Conservation (phyloP, 2,329 filamentous ascomycete genomes). For the Ophiostoma sp. region DNA sequence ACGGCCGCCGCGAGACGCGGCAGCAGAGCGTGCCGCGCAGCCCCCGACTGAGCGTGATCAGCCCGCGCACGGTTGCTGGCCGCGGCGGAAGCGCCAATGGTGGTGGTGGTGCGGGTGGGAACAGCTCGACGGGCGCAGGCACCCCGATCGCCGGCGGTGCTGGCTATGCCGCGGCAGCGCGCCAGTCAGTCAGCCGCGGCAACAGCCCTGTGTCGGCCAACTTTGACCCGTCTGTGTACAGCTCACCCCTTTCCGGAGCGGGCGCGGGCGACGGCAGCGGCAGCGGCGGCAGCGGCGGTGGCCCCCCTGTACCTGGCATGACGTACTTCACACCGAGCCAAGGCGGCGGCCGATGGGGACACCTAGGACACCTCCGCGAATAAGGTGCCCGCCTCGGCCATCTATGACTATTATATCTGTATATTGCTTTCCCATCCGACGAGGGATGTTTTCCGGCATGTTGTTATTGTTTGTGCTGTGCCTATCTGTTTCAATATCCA, state of each 20-base stretch:
- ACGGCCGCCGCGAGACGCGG: conserved; percentile 50
- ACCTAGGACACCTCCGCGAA: conserved; percentile 33
- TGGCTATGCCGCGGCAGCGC: conserved; percentile 12
- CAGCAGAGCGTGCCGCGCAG: conserved; percentile 53
- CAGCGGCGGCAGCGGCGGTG: conserved; percentile 14
- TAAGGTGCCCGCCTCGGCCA: too few relatives aligned
- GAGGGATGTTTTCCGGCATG: too few relatives aligned
- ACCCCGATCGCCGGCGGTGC: neutral
- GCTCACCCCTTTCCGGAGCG: neutral
- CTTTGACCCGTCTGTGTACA: conserved; percentile 32
- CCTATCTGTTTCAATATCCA: too few relatives aligned
- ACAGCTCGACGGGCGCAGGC: neutral
- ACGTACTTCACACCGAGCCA: conserved; percentile 38
- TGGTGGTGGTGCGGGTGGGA: conserved; percentile 10
- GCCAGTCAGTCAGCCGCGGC: conserved; percentile 38
- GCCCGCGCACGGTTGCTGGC: conserved; percentile 37
- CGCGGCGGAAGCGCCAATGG: conserved; percentile 30
- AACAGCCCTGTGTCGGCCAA: conserved; percentile 42
- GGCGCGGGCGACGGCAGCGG: neutral
- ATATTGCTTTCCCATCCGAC: too few relatives aligned
- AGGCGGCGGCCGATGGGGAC: conserved; percentile 40
- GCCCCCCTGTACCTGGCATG: conserved; percentile 33
- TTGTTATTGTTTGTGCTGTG: too few relatives aligned
- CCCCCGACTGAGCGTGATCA: conserved; percentile 50
- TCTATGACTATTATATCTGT: too few relatives aligned